Evolutionary conservation across 352 stramenopile species (phyloP), one percentile per base, ranked within the genome.

Genomic region (Lagenidium sp.): DNA sequence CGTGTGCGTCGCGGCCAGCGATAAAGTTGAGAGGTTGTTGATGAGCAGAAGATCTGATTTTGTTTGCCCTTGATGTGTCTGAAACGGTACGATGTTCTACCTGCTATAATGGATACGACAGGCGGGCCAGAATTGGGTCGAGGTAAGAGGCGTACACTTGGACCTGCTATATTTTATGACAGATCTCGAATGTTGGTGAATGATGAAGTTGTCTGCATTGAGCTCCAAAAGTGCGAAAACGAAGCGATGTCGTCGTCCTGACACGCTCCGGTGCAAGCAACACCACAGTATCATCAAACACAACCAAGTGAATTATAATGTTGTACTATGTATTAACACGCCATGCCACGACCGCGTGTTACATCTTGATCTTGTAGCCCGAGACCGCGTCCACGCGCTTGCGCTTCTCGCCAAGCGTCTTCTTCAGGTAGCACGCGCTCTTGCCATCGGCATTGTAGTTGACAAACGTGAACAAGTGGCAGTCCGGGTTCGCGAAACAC

Each of bases 351-450:
- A n/a, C n/a, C 29, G 29, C 29, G 29, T 35, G 11, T 32, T 47
- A 57, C 43, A 29, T 21, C 45, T 55, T 55, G 59, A 45, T 23
- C 44, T 69, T 73, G 50, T 58, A 77, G 18, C 55, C 65, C 4
- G 68, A 81, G 42, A 81, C 47, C 4, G 62, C 68, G 18, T 47
- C 52, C 12, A 56, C 37, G 12, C 68, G 54, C 3, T n/a, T 29
- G 30, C 54, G 55, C 20, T 47, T 49, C 38, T 59, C 58, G 15
- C 61, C 63, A 13, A 44, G 18, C 4, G n/a, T n/a, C n/a, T n/a
- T n/a, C n/a, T n/a, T n/a, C n/a, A n/a, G n/a, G n/a, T n/a, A n/a
- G n/a, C n/a, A n/a, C n/a, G n/a, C n/a, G n/a, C n/a, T n/a, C n/a
- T n/a, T n/a, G n/a, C n/a, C n/a, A n/a, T n/a, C n/a, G n/a, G n/a